Evolutionary conservation across 2,329 filamentous ascomycete genomes (phyloP).

Genomic region (Alternaria panax): DNA sequence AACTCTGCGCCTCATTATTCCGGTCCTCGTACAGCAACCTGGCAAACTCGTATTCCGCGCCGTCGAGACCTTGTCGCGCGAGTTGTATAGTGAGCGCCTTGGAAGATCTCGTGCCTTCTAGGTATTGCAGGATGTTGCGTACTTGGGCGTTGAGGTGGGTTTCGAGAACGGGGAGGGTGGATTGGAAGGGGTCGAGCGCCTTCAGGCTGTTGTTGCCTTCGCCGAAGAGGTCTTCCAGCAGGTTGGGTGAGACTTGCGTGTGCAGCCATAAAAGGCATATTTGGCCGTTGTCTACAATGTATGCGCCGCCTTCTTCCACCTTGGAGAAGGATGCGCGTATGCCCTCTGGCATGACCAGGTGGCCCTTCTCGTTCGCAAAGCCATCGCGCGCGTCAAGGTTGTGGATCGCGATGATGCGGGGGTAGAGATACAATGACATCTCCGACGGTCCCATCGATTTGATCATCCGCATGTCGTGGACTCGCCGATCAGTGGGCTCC

Average conservation of each 20-base stretch:
- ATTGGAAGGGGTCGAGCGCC: slow-evolving; percentile 80
- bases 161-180: slow-evolving; percentile 80
- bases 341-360: slow-evolving; percentile 81
- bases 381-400: slow-evolving; percentile 87
- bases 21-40: slow-evolving; percentile 89
- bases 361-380: slow-evolving; percentile 90
- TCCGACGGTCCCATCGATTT: slow-evolving; percentile 86
- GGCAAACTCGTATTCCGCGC: slow-evolving; percentile 96
- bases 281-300: slow-evolving; percentile 95
- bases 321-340: slow-evolving; percentile 85
- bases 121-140: slow-evolving; percentile 88
- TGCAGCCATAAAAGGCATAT: slow-evolving; percentile 92
- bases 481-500: slow-evolving; percentile 87
- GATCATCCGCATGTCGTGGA: slow-evolving; percentile 90
- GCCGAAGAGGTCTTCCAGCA: slow-evolving; percentile 90
- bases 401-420: slow-evolving; percentile 89
- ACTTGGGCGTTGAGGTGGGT: slow-evolving; percentile 95
- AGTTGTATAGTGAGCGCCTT: slow-evolving; percentile 91
- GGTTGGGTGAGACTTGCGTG: slow-evolving; percentile 86
- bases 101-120: slow-evolving; percentile 79
- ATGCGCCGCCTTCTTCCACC: slow-evolving; percentile 91
- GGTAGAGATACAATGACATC: slow-evolving; percentile 91
- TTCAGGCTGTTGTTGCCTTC: slow-evolving; percentile 74
- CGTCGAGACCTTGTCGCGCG: slow-evolving; percentile 89
- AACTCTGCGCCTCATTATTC: slow-evolving; percentile 97